phyloP scores from a whole-genome alignment of 1,284 basidiomycete genomes.

The Kalmanozyma brasiliensis region DNA sequence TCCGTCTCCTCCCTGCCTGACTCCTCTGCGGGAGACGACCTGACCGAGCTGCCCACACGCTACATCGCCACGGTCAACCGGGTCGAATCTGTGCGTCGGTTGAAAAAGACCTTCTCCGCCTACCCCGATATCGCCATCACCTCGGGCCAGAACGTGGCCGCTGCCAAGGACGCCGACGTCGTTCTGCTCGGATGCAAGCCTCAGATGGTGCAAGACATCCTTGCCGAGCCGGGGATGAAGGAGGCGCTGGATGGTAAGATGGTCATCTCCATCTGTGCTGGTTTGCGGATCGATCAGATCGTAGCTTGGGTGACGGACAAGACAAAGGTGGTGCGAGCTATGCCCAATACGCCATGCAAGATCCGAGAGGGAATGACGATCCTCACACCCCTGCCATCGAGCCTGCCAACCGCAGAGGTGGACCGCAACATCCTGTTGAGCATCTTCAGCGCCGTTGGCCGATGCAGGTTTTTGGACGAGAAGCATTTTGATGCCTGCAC shows the following conservation, averaged over 20 bases:
- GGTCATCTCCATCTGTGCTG: constrained; percentile 94
- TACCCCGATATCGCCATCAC: constrained; percentile 74
- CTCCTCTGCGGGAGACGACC: constrained; percentile 41
- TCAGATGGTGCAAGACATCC: constrained; percentile 81
- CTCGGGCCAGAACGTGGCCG: constrained; percentile 77
- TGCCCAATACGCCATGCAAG: constrained; percentile 98
- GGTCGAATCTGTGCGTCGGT: constrained; percentile 78
- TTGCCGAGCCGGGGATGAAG: constrained; percentile 81
- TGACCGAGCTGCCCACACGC: constrained; percentile 74
- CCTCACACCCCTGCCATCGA: constrained; percentile 55
- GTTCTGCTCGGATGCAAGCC: constrained; percentile 81
- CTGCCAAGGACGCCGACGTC: constrained; percentile 82
- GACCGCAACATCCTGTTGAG: constrained; percentile 55
- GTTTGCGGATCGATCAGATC: constrained; percentile 87
- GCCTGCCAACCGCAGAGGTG: constrained; percentile 34
- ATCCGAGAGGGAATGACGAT: constrained; percentile 68
- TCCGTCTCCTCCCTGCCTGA: constrained; percentile 35
- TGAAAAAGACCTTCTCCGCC: constrained; percentile 74
- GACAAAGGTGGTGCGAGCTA: constrained; percentile 91
- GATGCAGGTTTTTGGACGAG: constrained; percentile 64
- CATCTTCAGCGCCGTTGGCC: constrained; percentile 64
- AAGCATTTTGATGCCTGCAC: constrained; percentile 94
- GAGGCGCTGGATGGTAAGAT: constrained; percentile 89
- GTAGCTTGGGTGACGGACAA: constrained; percentile 77
- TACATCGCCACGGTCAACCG: constrained; percentile 91